A percentile compares a stretch with the other conserved stretches of the same genome.
These are phyloP conservation scores for Arabis hirsuta DNA, from an alignment of 345 rosid species.

Conservation along the genomic window DNA sequence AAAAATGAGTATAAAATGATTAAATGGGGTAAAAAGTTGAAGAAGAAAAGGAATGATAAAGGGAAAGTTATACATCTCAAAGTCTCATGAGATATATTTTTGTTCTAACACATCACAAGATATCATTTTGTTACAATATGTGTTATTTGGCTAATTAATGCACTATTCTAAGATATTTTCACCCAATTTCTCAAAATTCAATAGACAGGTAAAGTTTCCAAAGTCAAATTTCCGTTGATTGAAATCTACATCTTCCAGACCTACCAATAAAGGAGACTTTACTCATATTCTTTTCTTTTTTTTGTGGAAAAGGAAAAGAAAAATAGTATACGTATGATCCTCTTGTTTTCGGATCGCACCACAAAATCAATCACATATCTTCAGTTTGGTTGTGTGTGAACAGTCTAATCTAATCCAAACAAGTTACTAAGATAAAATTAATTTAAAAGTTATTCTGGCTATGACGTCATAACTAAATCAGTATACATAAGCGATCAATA, in stretches of 20 bases:
- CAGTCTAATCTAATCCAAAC: background rate
- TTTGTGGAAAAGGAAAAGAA: background rate
- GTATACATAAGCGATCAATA: background rate
- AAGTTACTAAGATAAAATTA: background rate
- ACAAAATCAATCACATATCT: background rate
- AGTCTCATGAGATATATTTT: background rate
- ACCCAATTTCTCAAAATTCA: constrained; percentile 11
- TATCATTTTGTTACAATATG: background rate
- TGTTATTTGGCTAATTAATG: constrained; percentile 1
- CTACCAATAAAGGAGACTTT: background rate
- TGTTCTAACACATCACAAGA: constrained; percentile 18
- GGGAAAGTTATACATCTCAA: background rate
- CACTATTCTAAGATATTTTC: background rate
- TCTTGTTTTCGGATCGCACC: background rate
- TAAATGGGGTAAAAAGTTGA: background rate
- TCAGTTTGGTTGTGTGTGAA: background rate
- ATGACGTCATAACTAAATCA: constrained; percentile 12
- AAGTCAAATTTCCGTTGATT: constrained; percentile 1
- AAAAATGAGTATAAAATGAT: background rate
- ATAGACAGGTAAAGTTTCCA: constrained; percentile 7
- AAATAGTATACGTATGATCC: background rate
- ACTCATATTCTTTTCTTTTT: too few relatives aligned
- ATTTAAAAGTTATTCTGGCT: background rate
- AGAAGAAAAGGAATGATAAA: background rate
- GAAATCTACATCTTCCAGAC: background rate